Evolutionary conservation across 768 basidiomycete species (phyloP), one percentile per base, ranked within the genome.

Genomic region (Tephrocybe rancida): DNA sequence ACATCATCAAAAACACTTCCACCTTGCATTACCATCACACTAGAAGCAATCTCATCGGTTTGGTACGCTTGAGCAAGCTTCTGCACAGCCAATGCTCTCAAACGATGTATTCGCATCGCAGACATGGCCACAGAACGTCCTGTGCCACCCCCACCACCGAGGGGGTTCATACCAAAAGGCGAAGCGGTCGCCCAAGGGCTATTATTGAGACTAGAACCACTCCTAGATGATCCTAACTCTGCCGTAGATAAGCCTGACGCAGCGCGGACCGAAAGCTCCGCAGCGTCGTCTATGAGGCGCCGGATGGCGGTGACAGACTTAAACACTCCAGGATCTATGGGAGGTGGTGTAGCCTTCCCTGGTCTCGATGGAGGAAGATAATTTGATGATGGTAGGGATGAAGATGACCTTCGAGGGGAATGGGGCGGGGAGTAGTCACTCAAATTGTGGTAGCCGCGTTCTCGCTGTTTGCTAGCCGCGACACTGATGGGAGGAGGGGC

Each of bases 11-110:
- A 90, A 2, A 94, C 89, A 57, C 87, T 92, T 4, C 93, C 92
- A 32, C 92, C 92, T 65, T 95, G 93, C 93, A 95, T 95, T 27
- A 95, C 85, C 87, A 95, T 91, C 24, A 95, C 93, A 63, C 90
- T 92, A 0, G 90, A 90, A 1, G 93, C 93, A 62, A 95, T 91
- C 67, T 95, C 93, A 65, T 95, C 93, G 10, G 84, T 79, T 65
- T 86, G 85, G 64, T 95, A 95, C 4, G 93, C 93, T 21, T 86
- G 82, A 0, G 92, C 90, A 35, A 95, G 75, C 66, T 92, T 92
- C 69, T 92, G 88, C 18, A 95, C 90, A 0, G 93, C 92, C 25
- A 94, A 78, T 0, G 83, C 87, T 29, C 93, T 74, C 39, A 95
- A 70, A 46, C 91, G 77, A 65, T 95, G 91, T 37, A 93, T 79